A percentile compares a stretch with the other conserved stretches of the same genome.
These are phyloP conservation scores for Saprolegnia diclina DNA, from an alignment of 352 stramenopile species.

Conservation along the genomic window DNA sequence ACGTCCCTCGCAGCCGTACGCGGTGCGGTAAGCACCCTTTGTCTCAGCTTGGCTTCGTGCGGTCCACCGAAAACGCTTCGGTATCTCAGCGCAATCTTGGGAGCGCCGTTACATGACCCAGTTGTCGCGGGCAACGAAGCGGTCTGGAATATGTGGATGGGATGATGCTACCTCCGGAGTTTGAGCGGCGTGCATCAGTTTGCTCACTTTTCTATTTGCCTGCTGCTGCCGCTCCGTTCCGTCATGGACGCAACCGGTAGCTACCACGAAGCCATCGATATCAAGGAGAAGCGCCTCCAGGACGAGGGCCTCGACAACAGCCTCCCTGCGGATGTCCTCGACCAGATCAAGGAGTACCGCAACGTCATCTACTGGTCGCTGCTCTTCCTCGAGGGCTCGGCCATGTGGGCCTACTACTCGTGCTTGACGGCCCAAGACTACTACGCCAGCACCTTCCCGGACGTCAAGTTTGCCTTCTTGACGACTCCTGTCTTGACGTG, in stretches of 20 bases:
- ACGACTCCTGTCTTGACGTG: conserved; percentile 53
- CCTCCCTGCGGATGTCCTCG: conserved; percentile 50
- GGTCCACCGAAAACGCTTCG: too few relatives aligned
- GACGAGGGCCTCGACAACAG: neutral
- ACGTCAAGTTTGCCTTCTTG: conserved; percentile 61
- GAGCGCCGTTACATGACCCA: too few relatives aligned
- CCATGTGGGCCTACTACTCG: conserved; percentile 72
- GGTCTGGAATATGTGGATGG: too few relatives aligned
- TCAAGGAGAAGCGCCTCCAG: conserved; percentile 9
- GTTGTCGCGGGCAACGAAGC: too few relatives aligned
- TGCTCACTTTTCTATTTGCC: neutral
- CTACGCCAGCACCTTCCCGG: conserved; percentile 45
- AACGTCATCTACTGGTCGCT: conserved; percentile 54
- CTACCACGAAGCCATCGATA: conserved; percentile 14
- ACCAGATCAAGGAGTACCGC: conserved; percentile 50
- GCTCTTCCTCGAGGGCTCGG: conserved; percentile 63
- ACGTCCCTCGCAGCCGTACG: too few relatives aligned
- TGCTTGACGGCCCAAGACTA: conserved; percentile 66
- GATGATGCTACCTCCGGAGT: too few relatives aligned
- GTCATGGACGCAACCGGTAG: neutral
- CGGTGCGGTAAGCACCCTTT: too few relatives aligned
- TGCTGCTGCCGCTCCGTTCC: neutral
- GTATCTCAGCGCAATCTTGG: too few relatives aligned
- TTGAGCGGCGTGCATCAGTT: too few relatives aligned
- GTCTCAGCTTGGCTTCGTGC: too few relatives aligned